Base-by-base conservation (phyloP, 1,284 basidiomycete species). In the Omphalotus olearius region DNA sequence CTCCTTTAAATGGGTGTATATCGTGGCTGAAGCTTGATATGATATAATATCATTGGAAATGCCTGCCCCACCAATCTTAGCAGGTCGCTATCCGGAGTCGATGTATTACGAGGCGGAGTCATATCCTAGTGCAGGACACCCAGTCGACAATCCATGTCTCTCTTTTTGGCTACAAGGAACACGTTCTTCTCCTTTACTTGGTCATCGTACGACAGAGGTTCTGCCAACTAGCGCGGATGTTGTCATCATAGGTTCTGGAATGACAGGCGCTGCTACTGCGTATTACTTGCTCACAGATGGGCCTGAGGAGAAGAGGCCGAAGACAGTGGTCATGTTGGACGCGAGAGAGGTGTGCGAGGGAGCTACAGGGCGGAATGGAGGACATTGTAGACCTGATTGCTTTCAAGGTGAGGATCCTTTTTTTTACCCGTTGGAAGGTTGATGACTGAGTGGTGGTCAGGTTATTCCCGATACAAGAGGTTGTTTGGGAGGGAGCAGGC, bases 351-450 rank as follows among this genome's bases (percentile, higher is more conserved):
- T 58, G 3, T 60, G 60, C 39, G 54, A 56, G 28, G 61, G 62
- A 0, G 63, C 63, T 6, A 64, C 61, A 3, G 63, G 61, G 7
- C 51, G 64, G 20, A 64, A 64, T 51, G 61, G 58, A 7, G 61
- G 63, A 1, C 61, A 63, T 42, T 63, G 62, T 23, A 57, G 59
- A 38, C 63, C 63, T 1, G 59, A 63, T 45, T 36, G 38, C 30
- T 52, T 52, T 18, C 42, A 59, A 59, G 55, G 60, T 58, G 20
- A 17, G 39, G 52, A 14, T 20, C 16, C 1, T 4, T 3, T 3
- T 18, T 17, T 13, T 14, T n/a, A 2, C 23, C 5, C 23, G 23
- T 43, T 33, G 30, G 7, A 16, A 11, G 10, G 6, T 18, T 1
- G 5, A 4, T 10, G 18, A n/a, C 23, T 17, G 45, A 13, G 6